A percentile compares a stretch with the other conserved stretches of the same genome.
Evolutionary conservation across 352 stramenopile genomes (phyloP).

Genomic region (Phytophthora cactorum): DNA sequence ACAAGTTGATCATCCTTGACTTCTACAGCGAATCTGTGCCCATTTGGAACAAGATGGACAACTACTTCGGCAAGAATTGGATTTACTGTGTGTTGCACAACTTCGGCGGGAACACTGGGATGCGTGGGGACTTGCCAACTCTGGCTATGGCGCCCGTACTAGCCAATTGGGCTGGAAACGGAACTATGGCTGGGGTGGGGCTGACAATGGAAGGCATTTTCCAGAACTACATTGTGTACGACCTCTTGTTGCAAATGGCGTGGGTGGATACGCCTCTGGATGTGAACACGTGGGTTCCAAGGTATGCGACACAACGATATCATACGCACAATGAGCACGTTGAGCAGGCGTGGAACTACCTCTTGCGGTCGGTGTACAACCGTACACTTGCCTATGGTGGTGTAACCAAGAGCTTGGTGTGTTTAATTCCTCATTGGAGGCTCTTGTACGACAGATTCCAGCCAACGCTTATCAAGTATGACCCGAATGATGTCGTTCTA

Average conservation of each 20-base stretch:
- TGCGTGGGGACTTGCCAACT: conserved; percentile 76
- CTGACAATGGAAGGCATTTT: conserved; percentile 88
- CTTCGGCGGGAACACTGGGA: conserved; percentile 77
- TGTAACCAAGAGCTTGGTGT: conserved; percentile 78
- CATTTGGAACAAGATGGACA: conserved; percentile 77
- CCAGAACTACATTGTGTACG: conserved; percentile 88
- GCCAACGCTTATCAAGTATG: conserved; percentile 72
- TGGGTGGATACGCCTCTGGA: conserved; percentile 58
- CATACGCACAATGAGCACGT: conserved; percentile 52
- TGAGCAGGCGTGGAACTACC: conserved; percentile 54
- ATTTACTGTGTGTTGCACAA: conserved; percentile 88
- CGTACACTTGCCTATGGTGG: conserved; percentile 64
- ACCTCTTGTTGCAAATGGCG: conserved; percentile 76
- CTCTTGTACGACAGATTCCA: conserved; percentile 69
- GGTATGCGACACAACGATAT: conserved; percentile 63
- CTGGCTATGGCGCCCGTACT: conserved; percentile 53
- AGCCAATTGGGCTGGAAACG: conserved; percentile 45
- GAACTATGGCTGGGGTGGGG: conserved; percentile 77
- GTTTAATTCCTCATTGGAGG: conserved; percentile 66
- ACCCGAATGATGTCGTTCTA: conserved; percentile 57
- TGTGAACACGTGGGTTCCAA: conserved; percentile 46
- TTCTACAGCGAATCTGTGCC: conserved; percentile 77
- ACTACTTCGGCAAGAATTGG: conserved; percentile 84
- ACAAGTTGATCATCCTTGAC: conserved; percentile 79
- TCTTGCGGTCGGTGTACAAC: conserved; percentile 75